Evolutionary conservation across 441 rosid species (phyloP).

Genomic region (Bruguiera hainesii): DNA sequence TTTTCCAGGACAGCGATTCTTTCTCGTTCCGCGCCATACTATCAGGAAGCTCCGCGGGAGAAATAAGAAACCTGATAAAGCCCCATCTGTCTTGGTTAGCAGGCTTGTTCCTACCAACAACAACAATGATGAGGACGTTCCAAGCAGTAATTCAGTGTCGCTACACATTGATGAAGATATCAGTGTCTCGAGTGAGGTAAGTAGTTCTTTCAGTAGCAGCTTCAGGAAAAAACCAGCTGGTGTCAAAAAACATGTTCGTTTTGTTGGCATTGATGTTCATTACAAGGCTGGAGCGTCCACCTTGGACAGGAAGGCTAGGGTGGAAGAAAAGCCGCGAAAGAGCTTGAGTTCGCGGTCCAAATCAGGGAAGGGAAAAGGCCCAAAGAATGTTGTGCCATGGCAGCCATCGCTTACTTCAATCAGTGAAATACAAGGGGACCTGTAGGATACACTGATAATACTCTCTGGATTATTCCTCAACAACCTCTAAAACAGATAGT

Average conservation of each 20-base stretch:
- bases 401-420: slow-evolving; percentile 36
- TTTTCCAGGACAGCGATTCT: slow-evolving; percentile 36
- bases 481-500: too few species aligned
- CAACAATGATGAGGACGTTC: neutral
- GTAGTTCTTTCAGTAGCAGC: slow-evolving; percentile 8
- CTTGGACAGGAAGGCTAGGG: neutral
- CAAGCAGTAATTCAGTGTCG: slow-evolving; percentile 1
- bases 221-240: slow-evolving; percentile 11
- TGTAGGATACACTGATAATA: neutral
- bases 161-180: slow-evolving; percentile 2
- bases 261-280: slow-evolving; percentile 29
- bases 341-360: slow-evolving; percentile 3
- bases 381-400: slow-evolving; percentile 21
- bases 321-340: slow-evolving; percentile 1
- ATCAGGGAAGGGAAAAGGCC: slow-evolving; percentile 10
- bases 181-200: slow-evolving; percentile 6
- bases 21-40: slow-evolving; percentile 32
- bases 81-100: neutral
- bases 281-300: slow-evolving; percentile 8
- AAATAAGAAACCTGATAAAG: slow-evolving; percentile 21
- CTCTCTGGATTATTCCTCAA: too few species aligned
- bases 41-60: slow-evolving; percentile 39
- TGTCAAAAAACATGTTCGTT: slow-evolving; percentile 27
- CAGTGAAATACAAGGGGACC: slow-evolving; percentile 20
- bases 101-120: slow-evolving; percentile 6